Conservation (phyloP, 805 yeast genomes). For the Maudiozyma barnettii region DNA sequence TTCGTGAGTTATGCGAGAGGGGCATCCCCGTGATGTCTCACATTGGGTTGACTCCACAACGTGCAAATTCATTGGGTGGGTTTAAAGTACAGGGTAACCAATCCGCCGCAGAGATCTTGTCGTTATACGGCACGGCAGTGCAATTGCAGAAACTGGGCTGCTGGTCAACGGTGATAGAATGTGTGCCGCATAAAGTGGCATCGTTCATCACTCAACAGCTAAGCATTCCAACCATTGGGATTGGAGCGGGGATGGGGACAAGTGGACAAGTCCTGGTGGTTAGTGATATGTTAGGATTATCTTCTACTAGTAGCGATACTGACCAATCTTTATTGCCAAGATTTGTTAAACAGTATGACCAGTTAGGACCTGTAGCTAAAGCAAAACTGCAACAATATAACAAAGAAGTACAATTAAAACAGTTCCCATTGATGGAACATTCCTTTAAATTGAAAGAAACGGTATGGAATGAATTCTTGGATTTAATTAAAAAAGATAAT, state of each 20-base stretch:
- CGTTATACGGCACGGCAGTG: constrained; percentile 56
- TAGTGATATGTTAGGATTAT: constrained; percentile 77
- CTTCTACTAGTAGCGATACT: background rate
- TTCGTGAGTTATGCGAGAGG: constrained; percentile 45
- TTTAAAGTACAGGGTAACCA: constrained; percentile 75
- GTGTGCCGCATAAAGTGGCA: constrained; percentile 72
- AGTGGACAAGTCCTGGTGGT: constrained; percentile 88
- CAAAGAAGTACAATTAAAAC: constrained; percentile 43
- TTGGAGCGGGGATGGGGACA: constrained; percentile 82
- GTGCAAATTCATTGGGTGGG: constrained; percentile 71
- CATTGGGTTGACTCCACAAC: constrained; percentile 87
- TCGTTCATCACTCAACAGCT: constrained; percentile 49
- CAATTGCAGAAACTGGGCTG: constrained; percentile 69
- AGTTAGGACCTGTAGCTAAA: constrained; percentile 41
- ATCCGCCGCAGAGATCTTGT: constrained; percentile 41
- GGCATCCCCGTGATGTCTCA: constrained; percentile 92
- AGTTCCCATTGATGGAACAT: constrained; percentile 60
- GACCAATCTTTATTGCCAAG: constrained; percentile 47
- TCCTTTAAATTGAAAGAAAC: constrained; percentile 63
- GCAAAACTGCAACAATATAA: constrained; percentile 46
- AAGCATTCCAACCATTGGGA: constrained; percentile 79
- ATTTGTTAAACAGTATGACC: constrained; percentile 64
- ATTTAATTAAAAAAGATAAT: background rate
- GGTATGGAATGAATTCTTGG: constrained; percentile 37
- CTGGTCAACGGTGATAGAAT: constrained; percentile 68